Evolutionary conservation across 805 yeast species (phyloP).

Genomic region (Cyberlindnera maclurae): DNA sequence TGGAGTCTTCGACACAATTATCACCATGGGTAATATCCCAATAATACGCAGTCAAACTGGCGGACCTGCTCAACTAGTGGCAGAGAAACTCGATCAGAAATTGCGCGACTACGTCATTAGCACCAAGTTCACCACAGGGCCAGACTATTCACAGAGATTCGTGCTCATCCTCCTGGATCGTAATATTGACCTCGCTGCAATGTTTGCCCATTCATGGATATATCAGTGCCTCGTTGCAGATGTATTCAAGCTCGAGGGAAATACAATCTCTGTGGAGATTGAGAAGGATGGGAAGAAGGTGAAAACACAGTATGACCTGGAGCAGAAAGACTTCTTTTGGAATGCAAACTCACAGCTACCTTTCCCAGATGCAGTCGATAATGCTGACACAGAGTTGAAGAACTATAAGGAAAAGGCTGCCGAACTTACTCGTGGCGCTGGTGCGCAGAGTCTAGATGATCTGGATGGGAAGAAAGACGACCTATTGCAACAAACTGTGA

Average conservation of each 20-base stretch:
- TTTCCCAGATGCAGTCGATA: constrained; percentile 98
- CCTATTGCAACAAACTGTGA: constrained; percentile 75
- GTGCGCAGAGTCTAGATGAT: constrained; percentile 63
- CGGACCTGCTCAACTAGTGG: constrained; percentile 93
- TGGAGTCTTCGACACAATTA: constrained; percentile 73
- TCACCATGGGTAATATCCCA: constrained; percentile 77
- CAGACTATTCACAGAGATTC: constrained; percentile 44
- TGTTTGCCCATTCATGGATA: constrained; percentile 97
- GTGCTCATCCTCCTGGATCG: constrained; percentile 83
- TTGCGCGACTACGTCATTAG: constrained; percentile 83
- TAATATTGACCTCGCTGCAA: constrained; percentile 81
- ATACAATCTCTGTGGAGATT: constrained; percentile 62
- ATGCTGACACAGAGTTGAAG: constrained; percentile 78
- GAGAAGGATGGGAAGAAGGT: constrained; percentile 31
- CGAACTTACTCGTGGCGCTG: constrained; percentile 72
- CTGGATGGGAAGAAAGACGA: constrained; percentile 54
- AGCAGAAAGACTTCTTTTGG: constrained; percentile 95
- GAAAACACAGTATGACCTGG: constrained; percentile 73
- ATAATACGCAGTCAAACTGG: constrained; percentile 86
- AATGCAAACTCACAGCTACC: constrained; percentile 74
- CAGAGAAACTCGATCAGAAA: constrained; percentile 76
- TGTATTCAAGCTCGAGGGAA: constrained; percentile 74
- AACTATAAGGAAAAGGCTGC: constrained; percentile 82
- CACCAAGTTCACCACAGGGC: constrained; percentile 27
- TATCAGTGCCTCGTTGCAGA: constrained; percentile 95